Conservation (phyloP, 108 stramenopile genomes). For the Schizochytrium sp. region DNA sequence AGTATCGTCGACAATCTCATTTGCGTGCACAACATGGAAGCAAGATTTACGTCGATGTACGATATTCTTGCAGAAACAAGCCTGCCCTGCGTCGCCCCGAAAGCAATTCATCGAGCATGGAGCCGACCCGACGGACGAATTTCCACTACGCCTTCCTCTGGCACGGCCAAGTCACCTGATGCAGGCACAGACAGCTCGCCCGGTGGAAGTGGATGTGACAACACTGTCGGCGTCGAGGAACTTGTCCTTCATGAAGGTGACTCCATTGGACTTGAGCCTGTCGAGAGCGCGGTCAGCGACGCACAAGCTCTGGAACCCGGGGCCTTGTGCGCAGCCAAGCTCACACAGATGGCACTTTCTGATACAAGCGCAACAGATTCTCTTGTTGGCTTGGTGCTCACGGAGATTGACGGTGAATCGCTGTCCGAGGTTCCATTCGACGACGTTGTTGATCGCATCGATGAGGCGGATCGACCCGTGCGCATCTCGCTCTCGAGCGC, state of each 20-base stretch:
- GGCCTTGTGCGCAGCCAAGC: background rate
- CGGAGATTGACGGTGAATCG: background rate
- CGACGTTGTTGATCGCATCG: background rate
- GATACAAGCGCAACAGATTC: background rate
- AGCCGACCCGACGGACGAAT: too few species aligned
- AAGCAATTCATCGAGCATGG: background rate
- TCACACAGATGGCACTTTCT: background rate
- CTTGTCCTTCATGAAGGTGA: background rate
- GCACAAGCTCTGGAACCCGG: background rate
- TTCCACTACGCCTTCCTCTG: too few species aligned
- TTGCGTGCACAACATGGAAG: slow-evolving; percentile 11
- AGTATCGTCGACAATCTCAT: background rate
- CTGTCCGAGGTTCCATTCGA: background rate
- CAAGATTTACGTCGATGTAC: background rate
- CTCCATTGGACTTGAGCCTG: background rate
- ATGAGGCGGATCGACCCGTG: background rate
- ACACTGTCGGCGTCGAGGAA: background rate
- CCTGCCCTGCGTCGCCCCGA: background rate
- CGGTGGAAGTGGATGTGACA: background rate
- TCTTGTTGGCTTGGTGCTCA: background rate
- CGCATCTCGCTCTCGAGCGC: background rate
- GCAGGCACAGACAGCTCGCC: too few species aligned
- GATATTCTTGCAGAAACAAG: background rate
- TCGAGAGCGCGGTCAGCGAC: background rate
- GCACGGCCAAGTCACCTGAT: too few species aligned